phyloP scores from a whole-genome alignment of 768 basidiomycete species.

The Termitomyces sp. region DNA sequence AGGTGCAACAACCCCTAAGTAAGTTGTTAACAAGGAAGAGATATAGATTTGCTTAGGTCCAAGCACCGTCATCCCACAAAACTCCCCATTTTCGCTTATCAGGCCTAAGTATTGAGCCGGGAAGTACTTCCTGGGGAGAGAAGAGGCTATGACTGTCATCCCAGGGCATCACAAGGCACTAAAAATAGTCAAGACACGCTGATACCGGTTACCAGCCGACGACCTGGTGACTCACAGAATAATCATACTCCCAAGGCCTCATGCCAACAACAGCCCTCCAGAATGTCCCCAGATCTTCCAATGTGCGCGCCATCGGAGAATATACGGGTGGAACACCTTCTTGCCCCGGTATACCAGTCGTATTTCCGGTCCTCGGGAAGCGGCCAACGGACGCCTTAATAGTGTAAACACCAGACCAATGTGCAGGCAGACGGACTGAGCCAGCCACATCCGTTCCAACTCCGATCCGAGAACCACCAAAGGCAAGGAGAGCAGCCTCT shows the following conservation, averaged over 20 bases:
- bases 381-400: constrained; percentile 50
- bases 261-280: constrained; percentile 59
- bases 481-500: constrained; percentile 60
- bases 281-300: constrained; percentile 59
- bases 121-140: background rate
- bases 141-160: background rate
- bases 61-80: constrained; percentile 59
- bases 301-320: constrained; percentile 58
- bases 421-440: constrained; percentile 61
- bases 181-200: constrained; percentile 1
- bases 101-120: constrained; percentile 16
- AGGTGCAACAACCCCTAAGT: constrained; percentile 47
- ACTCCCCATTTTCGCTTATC: constrained; percentile 50
- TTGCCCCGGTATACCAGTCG: constrained; percentile 48
- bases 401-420: constrained; percentile 60
- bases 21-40: constrained; percentile 1
- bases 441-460: constrained; percentile 72
- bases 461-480: constrained; percentile 57
- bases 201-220: constrained; percentile 14
- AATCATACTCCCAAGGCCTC: constrained; percentile 65
- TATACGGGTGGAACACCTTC: constrained; percentile 53
- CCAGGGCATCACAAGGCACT: constrained; percentile 36
- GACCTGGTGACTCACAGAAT: constrained; percentile 28
- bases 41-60: background rate
- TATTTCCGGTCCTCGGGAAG: constrained; percentile 42